Evolutionary conservation across 78 protist genomes (phyloP), one percentile per base, ranked within the genome.

Genomic region (Reticulomyxa filosa): DNA sequence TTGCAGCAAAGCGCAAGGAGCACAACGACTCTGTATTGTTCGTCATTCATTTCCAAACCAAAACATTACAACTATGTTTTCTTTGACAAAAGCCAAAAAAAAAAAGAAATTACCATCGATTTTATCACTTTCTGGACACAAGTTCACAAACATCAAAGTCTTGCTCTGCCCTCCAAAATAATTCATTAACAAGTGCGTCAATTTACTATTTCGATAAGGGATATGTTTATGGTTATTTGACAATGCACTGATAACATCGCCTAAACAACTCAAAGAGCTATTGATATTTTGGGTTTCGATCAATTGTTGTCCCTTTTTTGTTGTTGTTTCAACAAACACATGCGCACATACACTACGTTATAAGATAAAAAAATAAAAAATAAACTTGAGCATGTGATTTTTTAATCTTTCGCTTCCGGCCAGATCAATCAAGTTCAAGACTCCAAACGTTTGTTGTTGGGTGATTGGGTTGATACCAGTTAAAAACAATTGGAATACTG

Each of bases 181-280:
- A 4, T 33, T 33, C 57, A 46, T 50, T 27, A 64, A 25, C 36
- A 64, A 32, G 55, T 4, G 5, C 4, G 69, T 64, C 69, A 64
- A 56, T 26, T 64, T 64, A n/a, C 61, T 46, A 56, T 64, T 64
- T 33, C 69, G 38, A 32, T 20, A 8, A n/a, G 69, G 69, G 23
- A 64, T 6, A 6, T 64, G 69, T 11, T 10, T 22, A 17, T 27
- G 23, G 53, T 8, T 8, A 38, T 33, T 25, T 17, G 69, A 50
- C 7, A 33, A 22, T 27, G 69, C 69, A 13, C 22, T 5, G 55
- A 64, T 42, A 38, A 64, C 69, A 26, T 64, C 69, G 39, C 69
- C 69, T n/a, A 64, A 8, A 3, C 61, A 50, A 4, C 51, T 5
- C 23, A 64, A 56, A 26, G 53, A 37, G 6, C 25, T 42, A 56